These are phyloP conservation scores for Metarhizium robertsii DNA, from an alignment of 2,329 filamentous ascomycete species.

Conservation along the genomic window DNA sequence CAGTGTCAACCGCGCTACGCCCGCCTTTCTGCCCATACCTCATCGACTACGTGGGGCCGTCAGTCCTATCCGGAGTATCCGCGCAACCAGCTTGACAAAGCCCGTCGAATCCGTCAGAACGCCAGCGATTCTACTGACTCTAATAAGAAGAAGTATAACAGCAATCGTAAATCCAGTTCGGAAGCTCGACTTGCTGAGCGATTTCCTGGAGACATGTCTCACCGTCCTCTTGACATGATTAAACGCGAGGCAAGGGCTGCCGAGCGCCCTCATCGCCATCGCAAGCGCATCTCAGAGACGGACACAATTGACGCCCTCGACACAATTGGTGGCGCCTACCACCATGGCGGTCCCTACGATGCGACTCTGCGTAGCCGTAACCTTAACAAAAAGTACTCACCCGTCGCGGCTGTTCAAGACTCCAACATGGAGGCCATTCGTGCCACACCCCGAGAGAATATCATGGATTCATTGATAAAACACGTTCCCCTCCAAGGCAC, in stretches of 20 bases:
- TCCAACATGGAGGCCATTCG: constrained; percentile 68
- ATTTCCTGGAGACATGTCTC: constrained; percentile 54
- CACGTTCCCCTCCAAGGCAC: constrained; percentile 77
- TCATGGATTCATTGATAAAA: constrained; percentile 61
- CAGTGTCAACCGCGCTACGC: not conserved
- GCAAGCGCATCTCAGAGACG: constrained; percentile 54
- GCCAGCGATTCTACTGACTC: constrained; percentile 5
- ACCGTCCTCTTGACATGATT: constrained; percentile 59
- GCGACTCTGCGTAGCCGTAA: constrained; percentile 71
- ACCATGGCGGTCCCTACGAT: constrained; percentile 88
- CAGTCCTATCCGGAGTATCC: not conserved
- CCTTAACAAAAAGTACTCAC: constrained; percentile 49
- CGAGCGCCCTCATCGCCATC: constrained; percentile 60
- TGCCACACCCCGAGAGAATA: constrained; percentile 71
- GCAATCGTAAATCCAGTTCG: constrained; percentile 5
- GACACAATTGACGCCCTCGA: constrained; percentile 80
- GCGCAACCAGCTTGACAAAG: not conserved
- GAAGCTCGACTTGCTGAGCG: constrained; percentile 24
- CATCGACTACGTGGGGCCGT: not conserved
- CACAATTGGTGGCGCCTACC: constrained; percentile 57
- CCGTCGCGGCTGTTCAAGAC: constrained; percentile 64
- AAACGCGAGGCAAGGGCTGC: constrained; percentile 53
- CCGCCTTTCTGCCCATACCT: not conserved
- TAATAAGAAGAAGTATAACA: not conserved
- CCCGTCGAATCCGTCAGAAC: not conserved